Percentiles rank a stretch among this genome's conserved stretches.
phyloP scores from a whole-genome alignment of 768 basidiomycete genomes.

The Tylopilus intermedius region DNA sequence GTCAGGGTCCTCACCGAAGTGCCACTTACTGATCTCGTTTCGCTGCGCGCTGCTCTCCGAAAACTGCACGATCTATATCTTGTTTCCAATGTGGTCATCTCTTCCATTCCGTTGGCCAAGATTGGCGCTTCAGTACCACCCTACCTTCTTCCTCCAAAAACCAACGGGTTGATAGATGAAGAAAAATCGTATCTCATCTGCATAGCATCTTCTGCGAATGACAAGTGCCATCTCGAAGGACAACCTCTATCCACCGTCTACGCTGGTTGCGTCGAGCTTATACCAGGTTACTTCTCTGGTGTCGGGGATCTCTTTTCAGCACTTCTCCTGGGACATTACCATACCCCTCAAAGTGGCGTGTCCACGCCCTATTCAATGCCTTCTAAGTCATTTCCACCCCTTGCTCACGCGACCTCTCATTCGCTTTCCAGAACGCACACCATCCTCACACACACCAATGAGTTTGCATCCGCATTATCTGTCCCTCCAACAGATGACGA shows the following conservation, averaged over 20 bases:
- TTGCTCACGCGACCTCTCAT: slow-evolving; percentile 49
- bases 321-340: slow-evolving; percentile 78
- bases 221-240: slow-evolving; percentile 13
- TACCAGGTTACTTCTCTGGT: slow-evolving; percentile 92
- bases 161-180: slow-evolving; percentile 4
- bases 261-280: slow-evolving; percentile 66
- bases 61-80: slow-evolving; percentile 71
- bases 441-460: slow-evolving; percentile 61
- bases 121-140: slow-evolving; percentile 52
- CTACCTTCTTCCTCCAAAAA: slow-evolving; percentile 31
- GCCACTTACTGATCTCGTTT: slow-evolving; percentile 57
- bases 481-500: slow-evolving; percentile 79
- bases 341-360: slow-evolving; percentile 20
- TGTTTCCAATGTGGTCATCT: slow-evolving; percentile 87
- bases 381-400: slow-evolving; percentile 9
- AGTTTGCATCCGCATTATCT: slow-evolving; percentile 37
- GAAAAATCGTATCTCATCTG: slow-evolving; percentile 63
- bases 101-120: slow-evolving; percentile 76
- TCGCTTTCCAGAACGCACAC: slow-evolving; percentile 73
- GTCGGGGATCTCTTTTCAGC: slow-evolving; percentile 97
- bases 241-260: slow-evolving; percentile 45
- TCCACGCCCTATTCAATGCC: slow-evolving; percentile 2
- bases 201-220: slow-evolving; percentile 58
- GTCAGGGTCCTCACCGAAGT: slow-evolving; percentile 71
- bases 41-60: slow-evolving; percentile 63